Conservation (phyloP, 305 asterid species). For the Andrographis paniculata region DNA sequence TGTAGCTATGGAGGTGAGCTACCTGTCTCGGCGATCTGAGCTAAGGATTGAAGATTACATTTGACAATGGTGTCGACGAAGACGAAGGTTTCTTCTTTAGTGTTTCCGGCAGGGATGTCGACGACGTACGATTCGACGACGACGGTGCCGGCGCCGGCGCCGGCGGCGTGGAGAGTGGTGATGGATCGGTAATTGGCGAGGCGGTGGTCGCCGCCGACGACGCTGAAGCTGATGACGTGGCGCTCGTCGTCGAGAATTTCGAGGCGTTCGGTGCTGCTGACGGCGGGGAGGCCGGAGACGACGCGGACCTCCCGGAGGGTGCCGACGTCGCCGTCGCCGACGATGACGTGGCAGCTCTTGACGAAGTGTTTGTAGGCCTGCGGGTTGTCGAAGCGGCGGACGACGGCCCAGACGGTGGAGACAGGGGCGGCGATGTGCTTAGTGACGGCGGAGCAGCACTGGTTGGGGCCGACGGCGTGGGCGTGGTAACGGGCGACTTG, state of each 20-base stretch:
- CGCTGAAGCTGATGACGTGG: constrained; percentile 52
- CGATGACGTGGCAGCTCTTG: constrained; percentile 46
- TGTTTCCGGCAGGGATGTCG: constrained; percentile 72
- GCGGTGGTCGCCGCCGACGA: constrained; percentile 50
- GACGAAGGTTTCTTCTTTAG: constrained; percentile 65
- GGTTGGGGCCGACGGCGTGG: constrained; percentile 41
- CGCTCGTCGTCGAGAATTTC: constrained; percentile 53
- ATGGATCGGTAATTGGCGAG: constrained; percentile 42
- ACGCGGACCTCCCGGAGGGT: constrained; percentile 42
- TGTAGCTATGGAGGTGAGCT: too few relatives aligned
- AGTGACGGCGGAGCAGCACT: constrained; percentile 45
- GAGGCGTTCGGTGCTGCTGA: constrained; percentile 39
- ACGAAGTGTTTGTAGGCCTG: constrained; percentile 55
- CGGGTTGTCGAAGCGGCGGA: constrained; percentile 58
- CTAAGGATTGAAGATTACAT: constrained; percentile 70
- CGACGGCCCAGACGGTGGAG: constrained; percentile 41
- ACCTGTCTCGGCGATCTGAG: constrained; percentile 53
- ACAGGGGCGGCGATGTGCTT: constrained; percentile 40
- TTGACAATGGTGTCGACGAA: constrained; percentile 76
- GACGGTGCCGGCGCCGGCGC: constrained; percentile 32
- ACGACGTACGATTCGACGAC: constrained; percentile 77
- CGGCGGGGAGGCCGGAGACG: constrained; percentile 50
- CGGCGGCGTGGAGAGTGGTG: constrained; percentile 37
- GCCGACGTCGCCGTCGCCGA: constrained; percentile 43
- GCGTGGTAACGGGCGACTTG: constrained; percentile 32